Percentiles rank a stretch among this genome's conserved stretches.
phyloP scores from a whole-genome alignment of 2,329 filamentous ascomycete species.

The Escovopsis sp. region DNA sequence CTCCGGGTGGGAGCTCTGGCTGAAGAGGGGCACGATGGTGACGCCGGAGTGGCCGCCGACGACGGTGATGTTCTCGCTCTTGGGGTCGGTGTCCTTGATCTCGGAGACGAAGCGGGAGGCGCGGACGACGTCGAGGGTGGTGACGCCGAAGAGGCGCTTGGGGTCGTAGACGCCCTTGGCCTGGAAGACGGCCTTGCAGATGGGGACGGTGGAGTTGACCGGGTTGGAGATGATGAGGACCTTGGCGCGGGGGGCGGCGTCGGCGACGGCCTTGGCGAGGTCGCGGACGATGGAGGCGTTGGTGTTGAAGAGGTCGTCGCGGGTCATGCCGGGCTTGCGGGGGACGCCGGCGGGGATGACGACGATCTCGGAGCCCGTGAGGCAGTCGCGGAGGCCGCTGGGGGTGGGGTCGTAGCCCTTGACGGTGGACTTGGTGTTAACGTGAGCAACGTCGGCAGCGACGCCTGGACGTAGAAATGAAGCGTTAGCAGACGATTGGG shows the following conservation, averaged over 20 bases:
- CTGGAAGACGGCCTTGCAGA: constrained; percentile 96
- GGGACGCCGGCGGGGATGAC: constrained; percentile 97
- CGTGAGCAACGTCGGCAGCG: constrained; percentile 93
- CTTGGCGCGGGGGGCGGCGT: constrained; percentile 82
- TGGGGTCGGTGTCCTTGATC: constrained; percentile 80
- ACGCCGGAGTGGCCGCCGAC: constrained; percentile 95
- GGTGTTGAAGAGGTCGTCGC: constrained; percentile 99
- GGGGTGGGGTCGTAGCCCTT: constrained; percentile 73
- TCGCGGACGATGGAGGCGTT: constrained; percentile 99
- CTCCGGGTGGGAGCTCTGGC: constrained; percentile 76
- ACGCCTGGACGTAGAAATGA: constrained; percentile 49
- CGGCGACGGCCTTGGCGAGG: constrained; percentile 86
- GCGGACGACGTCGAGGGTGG: constrained; percentile 96
- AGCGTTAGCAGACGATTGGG: constrained; percentile 9
- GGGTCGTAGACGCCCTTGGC: constrained; percentile 91
- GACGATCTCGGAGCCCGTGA: constrained; percentile 84
- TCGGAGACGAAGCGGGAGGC: constrained; percentile 95
- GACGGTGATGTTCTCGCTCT: constrained; percentile 87
- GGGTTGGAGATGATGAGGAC: constrained; percentile 97
- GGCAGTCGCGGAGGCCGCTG: constrained; percentile 59
- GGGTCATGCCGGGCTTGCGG: constrained; percentile 98
- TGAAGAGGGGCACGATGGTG: constrained; percentile 96
- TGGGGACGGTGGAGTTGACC: constrained; percentile 98
- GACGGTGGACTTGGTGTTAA: constrained; percentile 97
- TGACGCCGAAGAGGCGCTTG: constrained; percentile 97